Evolutionary conservation across 2,329 filamentous ascomycete species (phyloP).

Genomic region (Pseudogymnoascus sp.): DNA sequence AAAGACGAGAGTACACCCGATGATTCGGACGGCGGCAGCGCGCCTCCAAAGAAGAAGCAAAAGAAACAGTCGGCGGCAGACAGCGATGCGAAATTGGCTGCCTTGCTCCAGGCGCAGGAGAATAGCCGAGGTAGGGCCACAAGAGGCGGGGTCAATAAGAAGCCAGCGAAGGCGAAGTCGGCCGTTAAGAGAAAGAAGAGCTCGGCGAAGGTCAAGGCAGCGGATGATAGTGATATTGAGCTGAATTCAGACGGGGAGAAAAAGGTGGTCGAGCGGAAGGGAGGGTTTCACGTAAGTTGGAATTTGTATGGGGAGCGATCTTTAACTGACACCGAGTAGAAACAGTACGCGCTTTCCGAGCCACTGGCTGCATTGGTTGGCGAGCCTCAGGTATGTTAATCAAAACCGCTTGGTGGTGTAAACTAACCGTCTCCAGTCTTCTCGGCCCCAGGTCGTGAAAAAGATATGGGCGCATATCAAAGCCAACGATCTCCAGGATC

Average conservation of each 20-base stretch:
- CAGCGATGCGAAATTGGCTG: constrained; percentile 79
- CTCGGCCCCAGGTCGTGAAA: constrained; percentile 91
- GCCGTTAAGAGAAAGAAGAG: constrained; percentile 63
- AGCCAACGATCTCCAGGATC: constrained; percentile 78
- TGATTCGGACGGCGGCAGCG: constrained; percentile 20
- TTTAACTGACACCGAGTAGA: constrained; percentile 31
- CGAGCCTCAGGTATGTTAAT: constrained; percentile 52
- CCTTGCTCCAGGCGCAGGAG: constrained; percentile 84
- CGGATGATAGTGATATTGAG: constrained; percentile 72
- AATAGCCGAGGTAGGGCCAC: constrained; percentile 67
- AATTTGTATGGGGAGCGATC: constrained; percentile 14
- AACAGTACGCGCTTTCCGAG: constrained; percentile 66
- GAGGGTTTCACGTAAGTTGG: constrained; percentile 71
- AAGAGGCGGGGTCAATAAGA: constrained; percentile 58
- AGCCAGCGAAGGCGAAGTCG: constrained; percentile 52
- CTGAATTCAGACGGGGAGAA: constrained; percentile 52
- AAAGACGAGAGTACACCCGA: constrained; percentile 17
- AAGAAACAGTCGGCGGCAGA: constrained; percentile 54
- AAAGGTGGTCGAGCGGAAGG: constrained; percentile 65
- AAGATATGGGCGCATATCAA: constrained; percentile 96
- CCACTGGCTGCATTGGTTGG: constrained; percentile 63
- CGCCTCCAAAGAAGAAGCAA: constrained; percentile 55
- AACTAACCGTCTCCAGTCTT: constrained; percentile 49
- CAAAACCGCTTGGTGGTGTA: neutral
- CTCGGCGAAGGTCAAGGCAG: constrained; percentile 62